Percentiles rank a stretch among this genome's conserved stretches.
phyloP scores from a whole-genome alignment of 2,329 filamentous ascomycete species.

The Metarhizium guizhouense region DNA sequence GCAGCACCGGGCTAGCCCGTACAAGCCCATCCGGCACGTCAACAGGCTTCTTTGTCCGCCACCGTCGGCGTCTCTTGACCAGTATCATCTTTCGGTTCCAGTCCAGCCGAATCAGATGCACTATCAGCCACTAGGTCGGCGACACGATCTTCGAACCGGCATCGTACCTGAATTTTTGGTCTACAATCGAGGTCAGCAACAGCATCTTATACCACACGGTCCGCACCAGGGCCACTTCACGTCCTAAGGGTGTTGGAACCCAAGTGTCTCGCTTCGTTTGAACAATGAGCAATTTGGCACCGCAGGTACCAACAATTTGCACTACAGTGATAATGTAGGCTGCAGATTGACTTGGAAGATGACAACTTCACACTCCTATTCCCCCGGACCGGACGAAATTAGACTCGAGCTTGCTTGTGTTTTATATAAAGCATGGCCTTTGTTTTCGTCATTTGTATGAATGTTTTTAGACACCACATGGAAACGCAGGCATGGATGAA shows the following conservation, averaged over 20 bases:
- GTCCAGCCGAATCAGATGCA: slow-evolving; percentile 67
- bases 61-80: slow-evolving; percentile 68
- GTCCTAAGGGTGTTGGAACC: slow-evolving; percentile 19
- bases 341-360: not conserved
- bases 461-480: slow-evolving; percentile 11
- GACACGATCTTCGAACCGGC: slow-evolving; percentile 58
- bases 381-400: not conserved
- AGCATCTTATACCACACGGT: slow-evolving; percentile 15
- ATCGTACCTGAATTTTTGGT: slow-evolving; percentile 56
- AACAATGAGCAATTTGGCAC: not conserved
- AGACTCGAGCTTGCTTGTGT: not conserved
- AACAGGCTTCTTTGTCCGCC: slow-evolving; percentile 87
- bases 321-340: not conserved
- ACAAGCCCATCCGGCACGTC: slow-evolving; percentile 81
- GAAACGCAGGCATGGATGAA: slow-evolving; percentile 10
- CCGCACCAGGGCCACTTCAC: slow-evolving; percentile 24
- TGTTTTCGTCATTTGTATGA: slow-evolving; percentile 7
- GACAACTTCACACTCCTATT: not conserved
- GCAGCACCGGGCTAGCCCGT: slow-evolving; percentile 82
- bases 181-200: slow-evolving; percentile 24
- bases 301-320: not conserved
- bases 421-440: not conserved
- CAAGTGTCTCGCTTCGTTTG: not conserved
- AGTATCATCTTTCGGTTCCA: slow-evolving; percentile 53
- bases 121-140: slow-evolving; percentile 67